phyloP scores from a whole-genome alignment of 2,329 filamentous ascomycete genomes.

The Huntiella decipiens region DNA sequence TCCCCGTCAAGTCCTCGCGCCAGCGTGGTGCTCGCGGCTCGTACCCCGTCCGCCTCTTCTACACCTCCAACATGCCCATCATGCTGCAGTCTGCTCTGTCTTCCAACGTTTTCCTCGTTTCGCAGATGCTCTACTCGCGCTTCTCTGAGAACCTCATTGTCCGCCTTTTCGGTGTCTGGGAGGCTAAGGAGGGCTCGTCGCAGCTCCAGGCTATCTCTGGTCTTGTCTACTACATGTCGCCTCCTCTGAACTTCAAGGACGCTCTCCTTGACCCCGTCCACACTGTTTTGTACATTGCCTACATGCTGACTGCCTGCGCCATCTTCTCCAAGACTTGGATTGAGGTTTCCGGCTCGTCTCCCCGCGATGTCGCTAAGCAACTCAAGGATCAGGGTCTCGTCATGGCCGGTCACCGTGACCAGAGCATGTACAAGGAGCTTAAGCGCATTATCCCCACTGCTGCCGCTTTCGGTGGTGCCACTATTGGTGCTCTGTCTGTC shows the following conservation, averaged over 20 bases:
- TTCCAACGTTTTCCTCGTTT: slow-evolving; percentile 98
- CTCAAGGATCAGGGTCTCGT: slow-evolving; percentile 98
- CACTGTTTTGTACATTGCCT: slow-evolving; percentile 83
- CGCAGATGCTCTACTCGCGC: slow-evolving; percentile 97
- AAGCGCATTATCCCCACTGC: slow-evolving; percentile 98
- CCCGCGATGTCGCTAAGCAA: slow-evolving; percentile 96
- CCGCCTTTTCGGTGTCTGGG: slow-evolving; percentile 94
- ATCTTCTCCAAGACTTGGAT: slow-evolving; percentile 99
- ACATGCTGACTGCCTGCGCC: slow-evolving; percentile 95
- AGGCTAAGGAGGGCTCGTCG: slow-evolving; percentile 85
- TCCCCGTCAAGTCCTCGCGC: slow-evolving; percentile 97
- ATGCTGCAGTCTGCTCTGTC: slow-evolving; percentile 98
- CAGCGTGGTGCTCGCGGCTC: slow-evolving; percentile 97
- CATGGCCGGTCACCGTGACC: slow-evolving; percentile 98
- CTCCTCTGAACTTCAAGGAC: slow-evolving; percentile 92
- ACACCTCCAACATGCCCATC: slow-evolving; percentile 99
- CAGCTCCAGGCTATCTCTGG: slow-evolving; percentile 88
- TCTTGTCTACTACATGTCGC: slow-evolving; percentile 99
- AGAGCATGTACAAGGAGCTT: slow-evolving; percentile 99
- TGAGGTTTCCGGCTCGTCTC: slow-evolving; percentile 93
- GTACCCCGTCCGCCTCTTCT: slow-evolving; percentile 97
- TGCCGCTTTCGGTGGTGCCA: slow-evolving; percentile 93
- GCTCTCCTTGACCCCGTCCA: slow-evolving; percentile 93
- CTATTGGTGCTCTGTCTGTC: slow-evolving; percentile 94
- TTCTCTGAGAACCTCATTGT: slow-evolving; percentile 98